Evolutionary conservation across 1,139 yeast species (phyloP), one percentile per base, ranked within the genome.

Genomic region (Yamadazyma conglobata): DNA sequence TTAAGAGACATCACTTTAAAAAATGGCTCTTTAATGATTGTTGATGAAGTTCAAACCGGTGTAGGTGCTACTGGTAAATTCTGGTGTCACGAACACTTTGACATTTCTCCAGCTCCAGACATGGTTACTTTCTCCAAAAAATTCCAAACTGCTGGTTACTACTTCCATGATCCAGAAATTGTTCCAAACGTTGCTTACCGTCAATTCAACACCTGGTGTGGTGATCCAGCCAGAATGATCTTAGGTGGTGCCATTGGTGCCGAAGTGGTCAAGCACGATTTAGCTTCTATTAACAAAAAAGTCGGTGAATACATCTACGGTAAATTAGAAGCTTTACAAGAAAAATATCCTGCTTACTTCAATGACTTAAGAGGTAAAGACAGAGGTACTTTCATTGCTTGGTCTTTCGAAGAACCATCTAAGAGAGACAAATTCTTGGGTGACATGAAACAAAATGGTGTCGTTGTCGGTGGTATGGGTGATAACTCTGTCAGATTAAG

Each of bases 121-220:
- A 66, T 81, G 61, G 86, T 81, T 32, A 77, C 88, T 1, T 81
- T 81, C 55, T 78, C 86, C 39, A 81, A 81, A 58, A 80, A 81
- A 54, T 79, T 80, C 70, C 89, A 81, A 58, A 77, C 84, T 36
- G 88, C 88, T 7, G 89, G 89, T 27, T 81, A 79, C 60, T 81
- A 73, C 64, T 81, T 77, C 70, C 73, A 70, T 42, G 77, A 80
- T 55, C 76, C 75, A 19, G 64, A 68, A 32, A 72, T 79, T 44
- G 70, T 75, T 47, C 85, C 85, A 40, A 71, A 70, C 43, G 66
- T 64, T 44, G 75, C 88, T 8, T 80, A 75, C 60, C 73, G 88
- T 61, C 88, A 80, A 55, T 81, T 81, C 65, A 81, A 81, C 70
- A 81, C 89, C 40, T 81, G 89, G 89, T 80, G 87, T 60, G 89